A percentile compares a stretch with the other conserved stretches of the same genome.
These are phyloP conservation scores for Candida maltosa DNA, from an alignment of 805 yeast genomes.

Conservation along the genomic window DNA sequence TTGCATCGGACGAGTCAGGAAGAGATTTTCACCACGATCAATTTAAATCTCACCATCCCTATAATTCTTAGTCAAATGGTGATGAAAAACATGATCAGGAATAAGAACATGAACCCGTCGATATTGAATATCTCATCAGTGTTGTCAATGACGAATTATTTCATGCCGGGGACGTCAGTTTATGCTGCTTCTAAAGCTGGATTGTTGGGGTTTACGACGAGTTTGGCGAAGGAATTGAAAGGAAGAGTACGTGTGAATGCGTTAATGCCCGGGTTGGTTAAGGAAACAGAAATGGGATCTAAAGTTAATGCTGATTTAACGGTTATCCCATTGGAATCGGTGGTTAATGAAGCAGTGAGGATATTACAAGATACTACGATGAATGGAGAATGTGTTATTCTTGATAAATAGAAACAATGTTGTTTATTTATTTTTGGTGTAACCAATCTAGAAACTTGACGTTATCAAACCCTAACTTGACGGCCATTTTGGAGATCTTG, in stretches of 20 bases:
- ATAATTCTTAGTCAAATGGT: conserved; percentile 56
- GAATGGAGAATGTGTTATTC: conserved; percentile 29
- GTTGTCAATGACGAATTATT: conserved; percentile 39
- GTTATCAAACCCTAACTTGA: no score
- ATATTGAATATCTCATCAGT: conserved; percentile 70
- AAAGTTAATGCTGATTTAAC: conserved; percentile 16
- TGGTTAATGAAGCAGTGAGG: conserved; percentile 21
- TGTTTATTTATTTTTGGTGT: no score
- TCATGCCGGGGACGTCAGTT: conserved; percentile 55
- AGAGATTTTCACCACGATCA: conserved; percentile 45
- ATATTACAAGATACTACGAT: conserved; percentile 18
- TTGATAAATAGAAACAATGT: conserved; percentile 12
- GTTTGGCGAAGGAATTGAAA: conserved; percentile 59
- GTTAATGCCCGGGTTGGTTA: conserved; percentile 64
- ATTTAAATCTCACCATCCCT: conserved; percentile 59
- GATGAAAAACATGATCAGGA: conserved; percentile 46
- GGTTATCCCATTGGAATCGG: conserved; percentile 22
- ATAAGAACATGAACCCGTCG: conserved; percentile 15
- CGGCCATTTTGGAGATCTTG: no score
- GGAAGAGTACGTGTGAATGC: conserved; percentile 60
- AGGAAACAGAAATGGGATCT: conserved; percentile 65
- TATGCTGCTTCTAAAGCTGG: conserved; percentile 76
- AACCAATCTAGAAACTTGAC: no score
- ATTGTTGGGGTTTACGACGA: conserved; percentile 54
- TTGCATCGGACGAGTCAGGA: conserved; percentile 39